Evolutionary conservation across 495 filamentous ascomycete species (phyloP).

Genomic region (Lasiosphaeria ovina): DNA sequence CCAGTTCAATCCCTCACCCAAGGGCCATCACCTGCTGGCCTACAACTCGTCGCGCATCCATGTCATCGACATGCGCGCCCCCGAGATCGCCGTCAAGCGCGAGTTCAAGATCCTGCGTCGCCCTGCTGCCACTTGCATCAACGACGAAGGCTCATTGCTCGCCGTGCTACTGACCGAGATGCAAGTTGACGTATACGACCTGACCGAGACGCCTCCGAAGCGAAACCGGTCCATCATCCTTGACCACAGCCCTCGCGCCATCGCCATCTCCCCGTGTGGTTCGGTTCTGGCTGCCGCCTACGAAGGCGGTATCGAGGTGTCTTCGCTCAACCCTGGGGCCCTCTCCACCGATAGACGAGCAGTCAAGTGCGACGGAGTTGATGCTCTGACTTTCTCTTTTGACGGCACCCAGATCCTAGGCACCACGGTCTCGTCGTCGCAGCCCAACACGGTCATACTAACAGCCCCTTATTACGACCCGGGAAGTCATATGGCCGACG

Average conservation of each 20-base stretch:
- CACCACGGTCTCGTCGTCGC: constrained; percentile 62
- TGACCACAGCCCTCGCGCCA: constrained; percentile 71
- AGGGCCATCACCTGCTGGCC: constrained; percentile 69
- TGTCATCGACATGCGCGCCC: constrained; percentile 63
- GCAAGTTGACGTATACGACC: constrained; percentile 76
- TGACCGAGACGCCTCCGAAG: constrained; percentile 59
- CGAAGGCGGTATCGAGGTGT: constrained; percentile 81
- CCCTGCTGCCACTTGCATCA: constrained; percentile 74
- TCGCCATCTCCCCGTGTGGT: constrained; percentile 77
- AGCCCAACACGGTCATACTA: constrained; percentile 71
- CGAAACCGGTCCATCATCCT: constrained; percentile 67
- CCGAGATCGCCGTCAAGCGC: constrained; percentile 60
- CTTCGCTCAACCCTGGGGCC: constrained; percentile 64
- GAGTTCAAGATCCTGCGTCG: constrained; percentile 78
- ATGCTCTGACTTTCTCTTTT: constrained; percentile 75
- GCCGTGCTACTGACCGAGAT: constrained; percentile 80
- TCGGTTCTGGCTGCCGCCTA: constrained; percentile 83
- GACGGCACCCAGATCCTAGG: constrained; percentile 85
- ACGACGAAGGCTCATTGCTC: constrained; percentile 72
- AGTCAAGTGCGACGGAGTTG: constrained; percentile 77
- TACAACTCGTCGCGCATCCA: constrained; percentile 86
- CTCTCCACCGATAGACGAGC: constrained; percentile 68
- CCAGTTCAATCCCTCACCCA: constrained; percentile 75
- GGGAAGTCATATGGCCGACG: constrained; percentile 54
- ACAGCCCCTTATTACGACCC: constrained; percentile 77